A percentile compares a stretch with the other conserved stretches of the same genome.
Evolutionary conservation across 169 alveolate genomes (phyloP).

Genomic region (Cyclospora cayetanensis): DNA sequence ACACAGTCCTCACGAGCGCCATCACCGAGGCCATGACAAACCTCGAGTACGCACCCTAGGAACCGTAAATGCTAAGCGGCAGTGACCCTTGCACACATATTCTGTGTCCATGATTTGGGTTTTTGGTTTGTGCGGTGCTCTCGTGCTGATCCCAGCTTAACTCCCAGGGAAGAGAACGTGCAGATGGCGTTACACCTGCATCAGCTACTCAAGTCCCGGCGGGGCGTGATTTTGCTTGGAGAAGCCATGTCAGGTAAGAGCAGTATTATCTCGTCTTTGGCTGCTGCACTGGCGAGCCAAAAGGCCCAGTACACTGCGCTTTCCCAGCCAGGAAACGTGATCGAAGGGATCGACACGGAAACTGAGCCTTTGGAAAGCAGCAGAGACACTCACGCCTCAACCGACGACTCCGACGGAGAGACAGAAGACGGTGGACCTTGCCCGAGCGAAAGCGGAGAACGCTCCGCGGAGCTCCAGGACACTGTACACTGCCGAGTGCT

Average conservation of each 20-base stretch:
- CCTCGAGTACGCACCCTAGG: slow-evolving; percentile 1
- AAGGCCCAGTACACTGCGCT: not conserved
- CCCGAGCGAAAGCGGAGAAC: not conserved
- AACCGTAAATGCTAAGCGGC: not conserved
- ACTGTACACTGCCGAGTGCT: slow-evolving; percentile 87
- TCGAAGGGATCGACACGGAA: not conserved
- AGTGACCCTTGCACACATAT: not conserved
- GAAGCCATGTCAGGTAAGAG: slow-evolving; percentile 56
- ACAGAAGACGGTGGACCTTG: slow-evolving; percentile 88
- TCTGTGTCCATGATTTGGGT: not conserved
- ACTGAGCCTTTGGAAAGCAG: not conserved
- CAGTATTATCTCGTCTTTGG: not conserved
- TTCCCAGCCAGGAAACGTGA: not conserved
- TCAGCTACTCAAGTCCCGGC: slow-evolving; percentile 8
- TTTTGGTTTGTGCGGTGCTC: not conserved
- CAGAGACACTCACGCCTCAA: not conserved
- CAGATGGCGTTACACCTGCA: not conserved
- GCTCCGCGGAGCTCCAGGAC: not conserved
- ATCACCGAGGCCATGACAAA: not conserved
- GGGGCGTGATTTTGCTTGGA: slow-evolving; percentile 28
- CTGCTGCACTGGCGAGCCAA: not conserved
- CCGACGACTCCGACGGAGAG: not conserved
- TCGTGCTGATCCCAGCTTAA: not conserved
- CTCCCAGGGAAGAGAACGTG: not conserved
- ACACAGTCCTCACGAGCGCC: not conserved